Conservation (phyloP, 2,329 filamentous ascomycete species). For the Rhinocladiella mackenziei region DNA sequence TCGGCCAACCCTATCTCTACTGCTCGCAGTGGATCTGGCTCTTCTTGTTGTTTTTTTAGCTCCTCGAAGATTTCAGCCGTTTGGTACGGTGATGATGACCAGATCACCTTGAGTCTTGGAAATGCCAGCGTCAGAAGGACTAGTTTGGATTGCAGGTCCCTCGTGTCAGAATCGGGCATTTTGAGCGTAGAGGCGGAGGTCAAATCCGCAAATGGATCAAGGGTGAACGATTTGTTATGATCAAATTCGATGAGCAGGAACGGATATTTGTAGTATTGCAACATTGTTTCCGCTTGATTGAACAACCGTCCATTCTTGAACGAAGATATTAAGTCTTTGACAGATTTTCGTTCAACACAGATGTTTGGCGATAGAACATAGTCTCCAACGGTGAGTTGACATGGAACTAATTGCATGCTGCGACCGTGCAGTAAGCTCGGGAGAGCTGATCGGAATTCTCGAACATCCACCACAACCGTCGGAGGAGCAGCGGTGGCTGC, state of each 20-base stretch:
- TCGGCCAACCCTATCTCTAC: slow-evolving; percentile 70
- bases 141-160: slow-evolving; percentile 85
- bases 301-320: slow-evolving; percentile 90
- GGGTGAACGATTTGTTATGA: slow-evolving; percentile 92
- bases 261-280: slow-evolving; percentile 81
- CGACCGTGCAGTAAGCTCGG: slow-evolving; percentile 87
- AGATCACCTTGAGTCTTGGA: slow-evolving; percentile 83
- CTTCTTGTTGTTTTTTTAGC: slow-evolving; percentile 81
- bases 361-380: slow-evolving; percentile 90
- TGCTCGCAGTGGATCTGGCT: slow-evolving; percentile 85
- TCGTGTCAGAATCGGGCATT: slow-evolving; percentile 56
- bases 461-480: slow-evolving; percentile 88
- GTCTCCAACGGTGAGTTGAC: slow-evolving; percentile 93
- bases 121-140: slow-evolving; percentile 91
- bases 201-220: slow-evolving; percentile 66
- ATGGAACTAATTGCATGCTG: slow-evolving; percentile 83
- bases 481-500: slow-evolving; percentile 81
- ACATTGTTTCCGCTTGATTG: slow-evolving; percentile 90
- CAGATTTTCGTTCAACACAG: slow-evolving; percentile 89
- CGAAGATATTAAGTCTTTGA: slow-evolving; percentile 85
- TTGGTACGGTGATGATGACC: slow-evolving; percentile 89
- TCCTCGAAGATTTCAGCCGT: slow-evolving; percentile 96
- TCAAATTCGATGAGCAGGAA: slow-evolving; percentile 98
- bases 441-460: slow-evolving; percentile 89
- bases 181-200: slow-evolving; percentile 61